Base-by-base conservation (phyloP, 1,284 basidiomycete genomes). In the Kwoniella shivajii region DNA sequence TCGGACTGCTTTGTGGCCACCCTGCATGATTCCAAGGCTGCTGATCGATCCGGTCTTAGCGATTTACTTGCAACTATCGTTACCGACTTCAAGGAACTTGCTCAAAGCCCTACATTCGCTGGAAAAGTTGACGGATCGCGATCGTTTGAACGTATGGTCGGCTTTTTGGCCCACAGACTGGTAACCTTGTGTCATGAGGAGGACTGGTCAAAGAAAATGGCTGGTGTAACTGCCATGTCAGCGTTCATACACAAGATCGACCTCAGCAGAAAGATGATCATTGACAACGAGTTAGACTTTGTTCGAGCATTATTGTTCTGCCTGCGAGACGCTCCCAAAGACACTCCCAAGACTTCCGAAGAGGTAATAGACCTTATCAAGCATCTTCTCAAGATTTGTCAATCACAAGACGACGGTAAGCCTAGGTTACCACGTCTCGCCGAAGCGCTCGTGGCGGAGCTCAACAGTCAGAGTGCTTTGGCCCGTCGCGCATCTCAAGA, bases 301-400 rank as follows among this genome's bases (percentile, higher is more conserved):
- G 85, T 94, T 49, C 88, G 94, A 43, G 93, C 90, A 4, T 83
- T 99, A 31, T 81, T 99, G 43, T 94, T 94, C 72, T 89, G 95
- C 61, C 82, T 99, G 48, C 98, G 99, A 74, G 95, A 99, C 73
- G 89, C 97, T 73, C 94, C 96, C 0, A 85, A 86, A 63, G 94
- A 99, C 65, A 84, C 93, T 39, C 90, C 92, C 0, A 84, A 85
- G 22, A 88, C 94, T 65, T 85, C 93, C 33, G 85, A 88, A 36
- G 85, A 88, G 49, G 89, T 97, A 36, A 82, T 87, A 26, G 86
- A 89, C 51, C 87, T 92, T 30, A 81, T 99, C 51, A 84, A 86
- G 56, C 83, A 84, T 53, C 86, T 98, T 49, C 81, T 99, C 52
- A 83, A 84, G 6, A 85, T 88, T 39, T 88, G 88, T 74, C 87